A percentile compares a stretch with the other conserved stretches of the same genome.
Conservation (phyloP, 257 asterid species). For the Haberlea rhodopensis region DNA sequence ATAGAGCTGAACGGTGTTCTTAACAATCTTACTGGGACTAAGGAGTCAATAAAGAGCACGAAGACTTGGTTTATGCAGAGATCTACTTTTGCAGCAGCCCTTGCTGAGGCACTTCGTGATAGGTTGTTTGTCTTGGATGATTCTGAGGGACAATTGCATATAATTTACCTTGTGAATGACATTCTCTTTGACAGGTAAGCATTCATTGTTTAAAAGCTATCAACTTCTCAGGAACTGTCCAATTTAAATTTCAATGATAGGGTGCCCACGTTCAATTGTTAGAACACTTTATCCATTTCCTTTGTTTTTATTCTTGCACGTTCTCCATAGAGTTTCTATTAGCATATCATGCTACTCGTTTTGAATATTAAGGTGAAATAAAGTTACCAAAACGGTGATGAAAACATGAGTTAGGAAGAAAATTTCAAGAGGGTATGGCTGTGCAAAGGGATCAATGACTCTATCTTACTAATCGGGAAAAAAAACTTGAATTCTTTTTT, state of each 20-base stretch:
- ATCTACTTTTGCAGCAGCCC: slow-evolving; percentile 66
- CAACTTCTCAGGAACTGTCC: not conserved
- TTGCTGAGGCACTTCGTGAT: slow-evolving; percentile 93
- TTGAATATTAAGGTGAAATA: not conserved
- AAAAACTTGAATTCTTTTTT: too few species aligned
- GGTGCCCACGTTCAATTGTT: slow-evolving; percentile 9
- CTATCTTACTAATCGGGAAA: too few species aligned
- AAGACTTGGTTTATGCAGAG: slow-evolving; percentile 99
- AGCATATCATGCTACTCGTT: not conserved
- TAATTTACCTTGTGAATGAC: slow-evolving; percentile 92
- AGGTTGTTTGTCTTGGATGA: slow-evolving; percentile 75
- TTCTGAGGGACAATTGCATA: slow-evolving; percentile 89
- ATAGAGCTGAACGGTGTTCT: slow-evolving; percentile 84
- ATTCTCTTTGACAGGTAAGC: slow-evolving; percentile 86
- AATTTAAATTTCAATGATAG: not conserved
- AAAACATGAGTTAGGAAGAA: not conserved
- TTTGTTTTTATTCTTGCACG: not conserved
- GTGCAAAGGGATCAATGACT: not conserved
- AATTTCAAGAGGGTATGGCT: not conserved
- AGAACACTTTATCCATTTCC: slow-evolving; percentile 15
- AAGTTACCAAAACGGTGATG: not conserved
- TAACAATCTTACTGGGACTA: slow-evolving; percentile 83
- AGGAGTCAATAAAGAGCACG: slow-evolving; percentile 95
- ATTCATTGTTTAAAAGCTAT: slow-evolving; percentile 18
- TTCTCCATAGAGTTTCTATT: not conserved